These are phyloP conservation scores for Lyophyllum semitale DNA, from an alignment of 768 basidiomycete genomes.

Conservation along the genomic window DNA sequence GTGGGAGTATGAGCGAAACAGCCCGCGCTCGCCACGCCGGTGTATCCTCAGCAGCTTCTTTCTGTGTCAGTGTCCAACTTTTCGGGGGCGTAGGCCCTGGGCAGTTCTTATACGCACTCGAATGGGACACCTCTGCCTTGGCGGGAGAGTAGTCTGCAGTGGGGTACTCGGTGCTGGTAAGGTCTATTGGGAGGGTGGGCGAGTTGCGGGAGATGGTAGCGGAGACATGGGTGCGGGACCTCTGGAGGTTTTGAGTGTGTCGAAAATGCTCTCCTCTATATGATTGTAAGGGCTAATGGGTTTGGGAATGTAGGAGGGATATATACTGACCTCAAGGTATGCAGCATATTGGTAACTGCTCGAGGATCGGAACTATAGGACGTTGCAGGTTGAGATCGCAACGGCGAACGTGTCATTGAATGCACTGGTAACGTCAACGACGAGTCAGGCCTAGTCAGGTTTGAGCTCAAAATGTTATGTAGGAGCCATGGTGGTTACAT, in stretches of 20 bases:
- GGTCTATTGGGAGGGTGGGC: constrained; percentile 12
- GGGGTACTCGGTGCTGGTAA: background rate
- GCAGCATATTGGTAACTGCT: constrained; percentile 50
- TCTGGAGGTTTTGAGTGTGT: constrained; percentile 55
- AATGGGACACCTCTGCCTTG: background rate
- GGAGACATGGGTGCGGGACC: constrained; percentile 34
- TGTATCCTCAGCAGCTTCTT: constrained; percentile 26
- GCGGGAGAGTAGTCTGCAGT: background rate
- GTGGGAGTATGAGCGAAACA: constrained; percentile 51
- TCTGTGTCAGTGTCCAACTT: constrained; percentile 51
- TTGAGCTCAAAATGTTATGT: background rate
- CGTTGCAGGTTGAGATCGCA: background rate
- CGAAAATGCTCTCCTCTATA: constrained; percentile 73
- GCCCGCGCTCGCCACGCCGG: constrained; percentile 57
- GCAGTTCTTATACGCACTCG: constrained; percentile 20
- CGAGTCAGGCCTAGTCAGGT: too few species aligned
- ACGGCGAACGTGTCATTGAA: background rate
- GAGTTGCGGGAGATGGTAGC: constrained; percentile 17
- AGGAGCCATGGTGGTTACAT: too few species aligned
- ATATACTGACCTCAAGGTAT: constrained; percentile 49
- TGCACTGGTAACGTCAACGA: too few species aligned
- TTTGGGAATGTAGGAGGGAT: background rate
- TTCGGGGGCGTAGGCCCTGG: constrained; percentile 57
- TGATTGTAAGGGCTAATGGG: background rate
- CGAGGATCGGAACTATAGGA: constrained; percentile 16